A percentile compares a stretch with the other conserved stretches of the same genome.
These are phyloP conservation scores for Leccinum uliginosum DNA, from an alignment of 768 basidiomycete genomes.

Conservation along the genomic window DNA sequence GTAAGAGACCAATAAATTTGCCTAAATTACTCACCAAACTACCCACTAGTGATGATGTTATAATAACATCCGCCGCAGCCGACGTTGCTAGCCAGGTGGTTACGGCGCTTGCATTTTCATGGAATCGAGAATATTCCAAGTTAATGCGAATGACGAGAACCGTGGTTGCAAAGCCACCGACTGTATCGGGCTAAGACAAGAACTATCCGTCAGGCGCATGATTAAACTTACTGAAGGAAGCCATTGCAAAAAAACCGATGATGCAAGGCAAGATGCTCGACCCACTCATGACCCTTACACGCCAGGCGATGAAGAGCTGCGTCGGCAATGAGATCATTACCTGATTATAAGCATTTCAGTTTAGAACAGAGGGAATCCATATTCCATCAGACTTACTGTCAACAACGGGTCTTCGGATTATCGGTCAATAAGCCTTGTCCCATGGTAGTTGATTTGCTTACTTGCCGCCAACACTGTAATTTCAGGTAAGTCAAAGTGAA, in stretches of 20 bases:
- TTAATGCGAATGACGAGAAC: constrained; percentile 29
- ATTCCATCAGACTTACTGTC: constrained; percentile 32
- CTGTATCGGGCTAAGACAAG: constrained; percentile 12
- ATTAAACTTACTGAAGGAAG: constrained; percentile 7
- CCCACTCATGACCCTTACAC: constrained; percentile 34
- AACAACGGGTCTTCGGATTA: constrained; percentile 38
- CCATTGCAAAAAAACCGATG: constrained; percentile 15
- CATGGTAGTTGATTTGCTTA: neutral
- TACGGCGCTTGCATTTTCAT: constrained; percentile 31
- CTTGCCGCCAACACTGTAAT: constrained; percentile 10
- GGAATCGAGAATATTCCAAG: constrained; percentile 30
- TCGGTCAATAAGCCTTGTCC: neutral
- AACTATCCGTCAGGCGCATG: too few species aligned
- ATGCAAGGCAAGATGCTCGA: constrained; percentile 24
- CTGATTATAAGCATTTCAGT: constrained; percentile 21
- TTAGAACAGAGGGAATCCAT: neutral
- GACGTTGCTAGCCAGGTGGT: constrained; percentile 42
- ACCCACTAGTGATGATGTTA: constrained; percentile 40
- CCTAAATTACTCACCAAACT: constrained; percentile 33
- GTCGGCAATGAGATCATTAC: constrained; percentile 41
- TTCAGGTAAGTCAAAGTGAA: constrained; percentile 19
- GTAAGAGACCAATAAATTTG: neutral
- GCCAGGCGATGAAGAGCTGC: constrained; percentile 47
- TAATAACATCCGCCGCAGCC: constrained; percentile 37
- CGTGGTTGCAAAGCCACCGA: constrained; percentile 32